Percentiles rank a stretch among this genome's conserved stretches.
Evolutionary conservation across 2,329 filamentous ascomycete genomes (phyloP).

Genomic region (Rachicladosporium sp.): DNA sequence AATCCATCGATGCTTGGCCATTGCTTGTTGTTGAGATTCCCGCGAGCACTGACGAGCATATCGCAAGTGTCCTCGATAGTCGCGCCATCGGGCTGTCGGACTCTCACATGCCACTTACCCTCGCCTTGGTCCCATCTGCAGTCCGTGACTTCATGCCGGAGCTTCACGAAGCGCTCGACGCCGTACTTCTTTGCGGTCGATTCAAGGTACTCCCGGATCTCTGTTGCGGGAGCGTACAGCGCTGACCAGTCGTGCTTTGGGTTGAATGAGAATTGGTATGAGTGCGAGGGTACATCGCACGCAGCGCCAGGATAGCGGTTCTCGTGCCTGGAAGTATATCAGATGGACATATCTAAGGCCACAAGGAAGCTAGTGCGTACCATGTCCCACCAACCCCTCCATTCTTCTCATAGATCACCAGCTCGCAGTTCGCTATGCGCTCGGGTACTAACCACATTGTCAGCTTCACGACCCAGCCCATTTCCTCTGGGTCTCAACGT

Average conservation of each 20-base stretch:
- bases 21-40: slow-evolving; percentile 40
- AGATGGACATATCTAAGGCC: slow-evolving; percentile 6
- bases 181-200: slow-evolving; percentile 83
- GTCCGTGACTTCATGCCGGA: slow-evolving; percentile 23
- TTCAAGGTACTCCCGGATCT: slow-evolving; percentile 95
- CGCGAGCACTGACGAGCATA: slow-evolving; percentile 36
- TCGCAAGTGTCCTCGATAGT: slow-evolving; percentile 29
- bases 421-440: slow-evolving; percentile 24
- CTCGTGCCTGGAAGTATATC: slow-evolving; percentile 25
- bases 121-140: slow-evolving; percentile 23
- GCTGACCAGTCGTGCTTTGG: slow-evolving; percentile 30
- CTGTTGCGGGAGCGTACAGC: slow-evolving; percentile 44
- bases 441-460: slow-evolving; percentile 7
- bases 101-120: slow-evolving; percentile 25
- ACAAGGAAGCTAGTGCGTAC: neutral
- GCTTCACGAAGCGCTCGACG: slow-evolving; percentile 46
- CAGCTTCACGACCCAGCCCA: too few relatives aligned
- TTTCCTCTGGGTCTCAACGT: too few relatives aligned
- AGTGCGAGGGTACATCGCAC: slow-evolving; percentile 31
- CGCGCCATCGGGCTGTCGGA: slow-evolving; percentile 20
- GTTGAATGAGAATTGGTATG: slow-evolving; percentile 33
- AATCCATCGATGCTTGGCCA: slow-evolving; percentile 43
- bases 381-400: slow-evolving; percentile 22
- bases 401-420: slow-evolving; percentile 34
- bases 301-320: slow-evolving; percentile 33